These are phyloP conservation scores for Aspergillus melleus DNA, from an alignment of 2,329 filamentous ascomycete genomes.

Conservation along the genomic window DNA sequence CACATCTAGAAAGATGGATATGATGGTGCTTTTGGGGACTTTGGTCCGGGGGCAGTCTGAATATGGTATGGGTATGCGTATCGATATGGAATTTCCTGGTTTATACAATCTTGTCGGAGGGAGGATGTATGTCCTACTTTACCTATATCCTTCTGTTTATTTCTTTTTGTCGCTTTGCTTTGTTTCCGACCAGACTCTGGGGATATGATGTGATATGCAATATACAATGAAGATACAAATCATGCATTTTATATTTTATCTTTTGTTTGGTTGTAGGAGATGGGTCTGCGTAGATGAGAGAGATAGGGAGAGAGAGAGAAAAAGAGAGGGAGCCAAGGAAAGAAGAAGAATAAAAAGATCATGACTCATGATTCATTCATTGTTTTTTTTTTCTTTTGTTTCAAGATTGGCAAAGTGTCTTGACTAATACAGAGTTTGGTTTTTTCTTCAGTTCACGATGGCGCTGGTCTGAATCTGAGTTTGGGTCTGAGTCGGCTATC, in stretches of 20 bases:
- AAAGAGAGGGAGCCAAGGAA: background rate
- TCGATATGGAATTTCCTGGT: background rate
- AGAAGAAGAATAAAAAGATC: background rate
- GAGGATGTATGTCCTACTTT: background rate
- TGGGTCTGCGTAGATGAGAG: too few species aligned
- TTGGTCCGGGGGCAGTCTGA: background rate
- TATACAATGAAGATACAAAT: background rate
- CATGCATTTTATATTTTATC: background rate
- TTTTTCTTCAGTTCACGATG: background rate
- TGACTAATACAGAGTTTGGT: background rate
- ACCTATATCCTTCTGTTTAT: too few species aligned
- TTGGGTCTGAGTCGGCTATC: too few species aligned
- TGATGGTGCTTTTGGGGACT: background rate
- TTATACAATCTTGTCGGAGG: background rate
- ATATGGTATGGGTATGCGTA: too few species aligned
- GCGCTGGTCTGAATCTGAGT: background rate
- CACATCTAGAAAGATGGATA: background rate
- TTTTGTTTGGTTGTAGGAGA: too few species aligned
- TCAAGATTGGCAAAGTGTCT: background rate
- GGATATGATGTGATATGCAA: background rate
- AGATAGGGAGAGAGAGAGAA: too few species aligned
- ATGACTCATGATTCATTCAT: constrained; percentile 16
- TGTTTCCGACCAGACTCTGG: background rate
- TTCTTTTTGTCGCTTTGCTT: background rate
- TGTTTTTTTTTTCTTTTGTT: background rate